Percentiles rank a stretch among this genome's conserved stretches.
Evolutionary conservation across 1,139 yeast species (phyloP).

Genomic region (Entelexis paramagnoliae): DNA sequence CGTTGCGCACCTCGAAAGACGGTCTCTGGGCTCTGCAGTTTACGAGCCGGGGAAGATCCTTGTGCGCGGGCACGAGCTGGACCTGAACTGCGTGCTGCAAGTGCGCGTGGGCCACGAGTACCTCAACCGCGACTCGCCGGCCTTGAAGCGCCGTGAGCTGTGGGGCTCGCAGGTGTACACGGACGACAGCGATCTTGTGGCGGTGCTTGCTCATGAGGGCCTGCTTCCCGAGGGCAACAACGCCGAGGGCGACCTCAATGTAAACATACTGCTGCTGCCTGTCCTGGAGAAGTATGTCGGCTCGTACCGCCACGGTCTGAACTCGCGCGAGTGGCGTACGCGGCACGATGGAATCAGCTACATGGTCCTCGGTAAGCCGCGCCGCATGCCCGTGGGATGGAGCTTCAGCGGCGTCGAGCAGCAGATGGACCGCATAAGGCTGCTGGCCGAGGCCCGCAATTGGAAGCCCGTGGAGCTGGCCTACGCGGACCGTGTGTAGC

Average conservation of each 20-base stretch:
- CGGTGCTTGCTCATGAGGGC: slow-evolving; percentile 68
- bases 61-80: slow-evolving; percentile 35
- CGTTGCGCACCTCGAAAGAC: slow-evolving; percentile 40
- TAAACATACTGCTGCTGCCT: slow-evolving; percentile 63
- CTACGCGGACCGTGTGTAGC: neutral
- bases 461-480: slow-evolving; percentile 10
- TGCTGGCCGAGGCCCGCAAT: slow-evolving; percentile 11
- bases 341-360: slow-evolving; percentile 63
- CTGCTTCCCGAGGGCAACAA: slow-evolving; percentile 28
- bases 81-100: slow-evolving; percentile 53
- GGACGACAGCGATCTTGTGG: slow-evolving; percentile 79
- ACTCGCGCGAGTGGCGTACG: slow-evolving; percentile 61
- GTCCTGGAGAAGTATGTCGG: slow-evolving; percentile 53
- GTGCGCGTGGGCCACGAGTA: slow-evolving; percentile 46
- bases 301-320: slow-evolving; percentile 52
- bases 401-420: slow-evolving; percentile 25
- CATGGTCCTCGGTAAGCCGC: slow-evolving; percentile 43
- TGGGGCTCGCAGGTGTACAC: slow-evolving; percentile 95
- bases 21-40: slow-evolving; percentile 49
- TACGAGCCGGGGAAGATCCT: slow-evolving; percentile 42
- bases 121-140: slow-evolving; percentile 31
- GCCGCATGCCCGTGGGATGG: slow-evolving; percentile 31
- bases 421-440: slow-evolving; percentile 10
- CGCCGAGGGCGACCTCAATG: slow-evolving; percentile 37
- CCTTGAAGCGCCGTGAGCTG: slow-evolving; percentile 40